These are phyloP conservation scores for Serendipita sp. DNA, from an alignment of 768 basidiomycete species.

Conservation along the genomic window DNA sequence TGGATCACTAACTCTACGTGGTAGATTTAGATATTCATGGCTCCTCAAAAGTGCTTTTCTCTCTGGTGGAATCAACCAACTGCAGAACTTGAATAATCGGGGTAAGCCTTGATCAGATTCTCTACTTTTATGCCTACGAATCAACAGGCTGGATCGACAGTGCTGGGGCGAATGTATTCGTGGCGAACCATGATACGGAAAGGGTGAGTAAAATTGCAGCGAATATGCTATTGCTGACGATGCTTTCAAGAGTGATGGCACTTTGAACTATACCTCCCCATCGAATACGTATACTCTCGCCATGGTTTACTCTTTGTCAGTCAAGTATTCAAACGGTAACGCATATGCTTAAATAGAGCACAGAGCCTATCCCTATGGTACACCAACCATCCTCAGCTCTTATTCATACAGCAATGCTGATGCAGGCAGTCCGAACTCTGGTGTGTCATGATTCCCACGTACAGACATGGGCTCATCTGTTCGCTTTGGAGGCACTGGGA, in stretches of 20 bases:
- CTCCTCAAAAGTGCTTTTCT: constrained; percentile 38
- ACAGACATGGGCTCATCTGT: not conserved
- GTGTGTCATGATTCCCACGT: constrained; percentile 16
- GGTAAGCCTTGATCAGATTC: constrained; percentile 20
- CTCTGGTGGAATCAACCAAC: constrained; percentile 32
- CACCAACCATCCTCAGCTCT: constrained; percentile 45
- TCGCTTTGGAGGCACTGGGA: constrained; percentile 4
- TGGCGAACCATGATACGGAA: constrained; percentile 58
- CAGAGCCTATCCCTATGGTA: constrained; percentile 48
- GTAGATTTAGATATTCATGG: constrained; percentile 42
- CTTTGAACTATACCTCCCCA: constrained; percentile 43
- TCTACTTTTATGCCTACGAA: not conserved
- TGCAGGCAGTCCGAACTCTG: constrained; percentile 45
- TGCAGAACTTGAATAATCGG: constrained; percentile 36
- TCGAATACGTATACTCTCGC: constrained; percentile 50
- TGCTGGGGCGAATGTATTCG: constrained; percentile 43
- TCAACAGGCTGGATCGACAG: constrained; percentile 37
- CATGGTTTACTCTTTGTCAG: constrained; percentile 40
- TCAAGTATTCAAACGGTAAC: not conserved
- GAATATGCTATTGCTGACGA: not conserved
- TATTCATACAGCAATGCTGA: constrained; percentile 31
- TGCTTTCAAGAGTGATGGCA: constrained; percentile 28
- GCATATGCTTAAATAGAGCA: not conserved
- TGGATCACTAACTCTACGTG: not conserved
- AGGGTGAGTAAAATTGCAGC: constrained; percentile 20